Evolutionary conservation across 2,329 filamentous ascomycete genomes (phyloP).

Genomic region (Podosphaera aphanis): DNA sequence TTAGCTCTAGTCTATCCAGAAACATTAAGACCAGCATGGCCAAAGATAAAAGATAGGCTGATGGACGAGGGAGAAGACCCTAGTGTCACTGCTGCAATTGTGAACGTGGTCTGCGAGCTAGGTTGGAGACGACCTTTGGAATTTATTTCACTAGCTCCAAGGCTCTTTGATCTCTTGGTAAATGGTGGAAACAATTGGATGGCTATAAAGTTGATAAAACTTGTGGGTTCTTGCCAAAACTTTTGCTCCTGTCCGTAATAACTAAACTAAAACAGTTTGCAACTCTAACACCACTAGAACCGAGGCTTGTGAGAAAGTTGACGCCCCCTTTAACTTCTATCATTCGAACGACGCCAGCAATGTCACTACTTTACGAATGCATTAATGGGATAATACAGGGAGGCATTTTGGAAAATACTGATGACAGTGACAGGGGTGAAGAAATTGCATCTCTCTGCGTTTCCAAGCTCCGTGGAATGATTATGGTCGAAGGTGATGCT

Average conservation of each 20-base stretch:
- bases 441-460: slow-evolving; percentile 86
- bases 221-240: slow-evolving; percentile 30
- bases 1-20: slow-evolving; percentile 92
- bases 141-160: slow-evolving; percentile 74
- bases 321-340: slow-evolving; percentile 76
- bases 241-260: slow-evolving; percentile 35
- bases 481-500: slow-evolving; percentile 76
- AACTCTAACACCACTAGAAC: slow-evolving; percentile 76
- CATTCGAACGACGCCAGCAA: slow-evolving; percentile 82
- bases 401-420: slow-evolving; percentile 66
- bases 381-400: slow-evolving; percentile 97
- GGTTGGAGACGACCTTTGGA: slow-evolving; percentile 86
- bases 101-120: slow-evolving; percentile 91
- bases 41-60: slow-evolving; percentile 84
- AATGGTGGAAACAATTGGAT: slow-evolving; percentile 97
- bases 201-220: slow-evolving; percentile 96
- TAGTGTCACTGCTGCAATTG: slow-evolving; percentile 82
- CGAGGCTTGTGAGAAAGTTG: slow-evolving; percentile 72
- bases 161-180: slow-evolving; percentile 78
- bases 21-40: slow-evolving; percentile 77
- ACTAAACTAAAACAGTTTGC: slow-evolving; percentile 45
- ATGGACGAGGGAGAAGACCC: slow-evolving; percentile 78
- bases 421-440: slow-evolving; percentile 60
- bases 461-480: slow-evolving; percentile 78
- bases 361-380: slow-evolving; percentile 96